These are phyloP conservation scores for Pelagophyceae sp. DNA, from an alignment of 352 stramenopile species.

Conservation along the genomic window DNA sequence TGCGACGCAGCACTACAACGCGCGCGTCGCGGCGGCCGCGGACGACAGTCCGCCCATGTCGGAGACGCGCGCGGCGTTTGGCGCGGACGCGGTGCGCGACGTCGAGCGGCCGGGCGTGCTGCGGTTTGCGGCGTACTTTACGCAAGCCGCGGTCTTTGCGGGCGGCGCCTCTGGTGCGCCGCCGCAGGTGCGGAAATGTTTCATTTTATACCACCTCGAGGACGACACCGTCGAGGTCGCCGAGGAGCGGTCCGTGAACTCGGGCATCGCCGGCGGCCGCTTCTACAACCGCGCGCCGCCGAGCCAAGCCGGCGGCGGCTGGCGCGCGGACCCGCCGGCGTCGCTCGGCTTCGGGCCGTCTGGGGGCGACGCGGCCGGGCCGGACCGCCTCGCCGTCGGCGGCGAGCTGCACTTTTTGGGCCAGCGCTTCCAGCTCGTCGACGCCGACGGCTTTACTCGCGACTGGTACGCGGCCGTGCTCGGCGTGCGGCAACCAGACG, in stretches of 20 bases:
- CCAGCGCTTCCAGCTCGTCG: conserved; percentile 2
- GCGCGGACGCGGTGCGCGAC: neutral
- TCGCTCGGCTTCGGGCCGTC: neutral
- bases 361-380: neutral
- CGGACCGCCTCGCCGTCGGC: neutral
- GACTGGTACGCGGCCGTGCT: neutral
- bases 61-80: neutral
- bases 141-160: neutral
- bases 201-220: neutral
- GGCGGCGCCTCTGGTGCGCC: neutral
- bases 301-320: neutral
- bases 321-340: neutral
- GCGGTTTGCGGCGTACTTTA: conserved; percentile 12
- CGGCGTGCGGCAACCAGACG: neutral
- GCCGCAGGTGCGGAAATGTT: neutral
- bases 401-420: neutral
- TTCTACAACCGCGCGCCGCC: conserved; percentile 1
- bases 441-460: conserved; percentile 11
- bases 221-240: neutral
- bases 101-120: conserved; percentile 1
- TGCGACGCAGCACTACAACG: neutral
- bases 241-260: neutral
- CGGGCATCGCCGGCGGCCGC: neutral
- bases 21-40: neutral
- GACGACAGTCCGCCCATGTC: neutral